Evolutionary conservation across 345 rosid species (phyloP), one percentile per base, ranked within the genome.

Genomic region (Syzygium jambos): DNA sequence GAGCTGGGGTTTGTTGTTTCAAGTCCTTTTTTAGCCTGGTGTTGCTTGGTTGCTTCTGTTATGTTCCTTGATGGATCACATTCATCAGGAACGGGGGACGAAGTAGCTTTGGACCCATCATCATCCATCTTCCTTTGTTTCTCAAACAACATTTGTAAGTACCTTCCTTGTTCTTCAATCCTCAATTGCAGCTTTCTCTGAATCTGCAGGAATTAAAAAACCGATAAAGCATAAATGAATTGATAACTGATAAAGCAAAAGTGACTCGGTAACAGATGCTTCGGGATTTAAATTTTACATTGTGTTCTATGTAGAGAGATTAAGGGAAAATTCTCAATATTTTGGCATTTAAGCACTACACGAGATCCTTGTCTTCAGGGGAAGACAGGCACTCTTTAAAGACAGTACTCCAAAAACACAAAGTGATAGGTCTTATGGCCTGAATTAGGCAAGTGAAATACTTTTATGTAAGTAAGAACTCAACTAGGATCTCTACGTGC

Each of bases 101-200:
- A 57, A 57, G 89, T 51, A 73, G 85, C 84, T 84, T 88, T 46
- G 34, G 53, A 25, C 46, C 52, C 77, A 57, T 89, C 91, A 46
- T 77, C 89, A 57, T 82, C 94, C 89, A 88, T 90, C 90, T 84
- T 92, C 87, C 89, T 93, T 89, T 94, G 98, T 90, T 95, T 92
- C 93, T 95, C 97, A 80, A 96, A 92, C 95, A 96, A 92, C 93
- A 85, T 89, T 89, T 94, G 93, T 54, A 93, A 92, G 51, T 88
- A 49, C 88, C 89, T 90, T 52, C 92, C 94, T 73, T 93, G 94
- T 88, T 91, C 91, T 87, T 93, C 94, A 27, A 93, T 93, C 84
- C 92, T 88, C 87, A 93, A 55, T 82, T 93, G 94, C 77, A 93
- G 89, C 54, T 91, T 90, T 87, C 94, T 90, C 92, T 93, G 99